Base-by-base conservation (phyloP, 352 stramenopile genomes). In the Nothophytophthora sp. region DNA sequence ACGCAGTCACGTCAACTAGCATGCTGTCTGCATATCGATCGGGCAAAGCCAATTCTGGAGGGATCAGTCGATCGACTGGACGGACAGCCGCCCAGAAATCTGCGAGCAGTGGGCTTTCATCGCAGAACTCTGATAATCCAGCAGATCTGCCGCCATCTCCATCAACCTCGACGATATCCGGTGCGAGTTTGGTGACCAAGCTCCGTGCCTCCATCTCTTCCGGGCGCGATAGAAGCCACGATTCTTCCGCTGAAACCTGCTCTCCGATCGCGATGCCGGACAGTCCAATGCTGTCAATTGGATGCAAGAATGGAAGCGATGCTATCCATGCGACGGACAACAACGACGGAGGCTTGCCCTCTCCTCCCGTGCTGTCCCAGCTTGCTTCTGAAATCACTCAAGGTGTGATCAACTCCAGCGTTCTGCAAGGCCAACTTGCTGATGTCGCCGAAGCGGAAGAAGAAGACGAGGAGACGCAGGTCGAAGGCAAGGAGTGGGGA, bases 201-300 rank as follows among this genome's bases (percentile, higher is more conserved):
- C 55, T 90, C 13, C 67, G 78, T 2, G 63, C 76, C 1, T 76
- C 63, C 0, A 62, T 87, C 23, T 75, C 68, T 16, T 81, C 74
- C 3, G 71, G 59, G 1, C 59, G 74, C 23, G 55, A 44, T 23
- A 67, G 50, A 11, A 45, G 16, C 8, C 22, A 18, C 4, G 61
- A 66, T 8, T 40, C 36, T 47, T 58, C 48, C 18, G 50, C 50
- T n/a, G 42, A 34, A 34, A 51, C 3, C 2, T 33, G 27, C 42
- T 48, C 43, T 19, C 29, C 39, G 11, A 27, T 35, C 10, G 29
- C 13, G 29, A 35, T 15, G n/a, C 23, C 15, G 1, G 10, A 20
- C 5, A 50, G 40, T 28, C 52, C 38, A 13, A 23, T 16, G 22
- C 8, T 24, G 5, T 28, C 33, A 10, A 50, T 13, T 38, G 36